Evolutionary conservation across 2,329 filamentous ascomycete genomes (phyloP).

Genomic region (Blastomyces percursus): DNA sequence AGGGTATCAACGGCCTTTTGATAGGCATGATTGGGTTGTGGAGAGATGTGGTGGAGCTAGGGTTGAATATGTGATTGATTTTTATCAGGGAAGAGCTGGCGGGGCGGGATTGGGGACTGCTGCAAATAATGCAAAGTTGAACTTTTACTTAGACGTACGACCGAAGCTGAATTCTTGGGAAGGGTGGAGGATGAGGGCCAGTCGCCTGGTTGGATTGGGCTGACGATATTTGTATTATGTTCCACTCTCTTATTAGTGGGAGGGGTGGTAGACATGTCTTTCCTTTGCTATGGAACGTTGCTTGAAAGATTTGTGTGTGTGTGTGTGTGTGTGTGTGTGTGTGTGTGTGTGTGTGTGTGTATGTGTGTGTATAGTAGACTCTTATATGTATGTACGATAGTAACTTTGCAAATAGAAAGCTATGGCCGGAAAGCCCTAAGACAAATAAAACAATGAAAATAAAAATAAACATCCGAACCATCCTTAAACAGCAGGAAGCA

Average conservation of each 20-base stretch:
- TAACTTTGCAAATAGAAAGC: neutral
- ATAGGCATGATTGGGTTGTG: slow-evolving; percentile 94
- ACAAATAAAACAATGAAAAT: neutral
- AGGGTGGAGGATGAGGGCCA: slow-evolving; percentile 47
- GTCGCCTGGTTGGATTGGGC: slow-evolving; percentile 38
- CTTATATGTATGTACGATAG: slow-evolving; percentile 6
- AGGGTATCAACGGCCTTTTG: slow-evolving; percentile 87
- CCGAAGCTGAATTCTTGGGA: slow-evolving; percentile 55
- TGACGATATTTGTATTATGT: neutral
- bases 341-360: neutral
- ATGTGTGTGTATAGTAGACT: neutral
- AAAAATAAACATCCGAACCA: neutral
- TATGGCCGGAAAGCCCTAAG: neutral
- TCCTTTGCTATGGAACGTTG: neutral
- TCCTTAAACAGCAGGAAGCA: neutral
- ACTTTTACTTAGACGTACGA: slow-evolving; percentile 55
- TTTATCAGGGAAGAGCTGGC: slow-evolving; percentile 64
- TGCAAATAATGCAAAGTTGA: slow-evolving; percentile 37
- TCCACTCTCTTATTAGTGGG: neutral
- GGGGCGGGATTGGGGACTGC: slow-evolving; percentile 22
- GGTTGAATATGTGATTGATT: slow-evolving; percentile 96
- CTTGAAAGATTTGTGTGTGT: neutral
- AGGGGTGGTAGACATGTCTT: neutral
- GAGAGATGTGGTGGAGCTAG: slow-evolving; percentile 66
- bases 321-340: neutral